Evolutionary conservation across 1,139 yeast species (phyloP), one percentile per base, ranked within the genome.

Genomic region (Yamadazyma membranifaciens): DNA sequence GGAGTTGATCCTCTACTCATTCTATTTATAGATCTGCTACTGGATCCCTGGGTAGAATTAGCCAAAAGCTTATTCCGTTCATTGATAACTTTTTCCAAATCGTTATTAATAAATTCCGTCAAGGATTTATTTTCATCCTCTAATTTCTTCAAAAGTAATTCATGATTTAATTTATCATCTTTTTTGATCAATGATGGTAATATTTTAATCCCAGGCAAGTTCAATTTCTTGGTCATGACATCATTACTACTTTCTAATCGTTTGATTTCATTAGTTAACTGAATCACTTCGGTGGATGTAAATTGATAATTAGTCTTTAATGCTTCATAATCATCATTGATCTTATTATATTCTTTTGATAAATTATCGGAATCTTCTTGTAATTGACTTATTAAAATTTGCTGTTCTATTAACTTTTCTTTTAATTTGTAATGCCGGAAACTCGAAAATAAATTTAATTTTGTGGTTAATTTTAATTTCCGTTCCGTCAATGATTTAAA

Each of bases 231-330:
- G 14, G 61, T 59, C 6, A 80, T 50, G 25, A 51, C 48, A 0
- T 50, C 56, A 33, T 65, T 61, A 9, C 53, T 51, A 1, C 53
- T 57, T 36, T 63, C 65, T 10, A 69, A 43, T 1, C 50, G 41
- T n/a, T 57, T 59, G 6, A 74, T 50, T 14, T 49, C 49, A 0
- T 57, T 54, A 0, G 84, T 70, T 27, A 66, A 52, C 35, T 73
- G 78, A 1, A 81, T 84, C 0, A 88, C 88, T 14, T 60, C 62
- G 0, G 80, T 62, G 0, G 87, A 81, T 25, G 63, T 62, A 6
- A 55, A 50, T 56, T 82, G 89, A 52, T 83, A 83, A 34, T 68
- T 54, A 2, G 48, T 48, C 44, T 88, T 62, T 7, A 73, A 52
- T 0, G 48, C 39, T 26, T 78, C 83, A 43, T 70, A 69, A 37